A percentile compares a stretch with the other conserved stretches of the same genome.
Conservation (phyloP, 371 early-diverging fungal species). For the Dentiscutata heterogama region DNA sequence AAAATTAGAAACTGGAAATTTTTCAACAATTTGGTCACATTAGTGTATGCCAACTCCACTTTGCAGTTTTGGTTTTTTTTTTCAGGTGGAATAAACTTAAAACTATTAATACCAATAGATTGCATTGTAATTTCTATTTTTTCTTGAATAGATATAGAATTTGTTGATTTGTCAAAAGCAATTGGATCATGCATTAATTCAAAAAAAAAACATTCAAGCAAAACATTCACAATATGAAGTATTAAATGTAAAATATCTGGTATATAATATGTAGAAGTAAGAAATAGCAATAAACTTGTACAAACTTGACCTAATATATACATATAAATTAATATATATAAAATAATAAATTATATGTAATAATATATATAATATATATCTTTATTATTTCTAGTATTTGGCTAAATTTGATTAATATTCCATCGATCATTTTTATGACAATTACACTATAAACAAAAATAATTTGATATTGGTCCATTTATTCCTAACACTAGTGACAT, state of each 20-base stretch:
- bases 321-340: no score
- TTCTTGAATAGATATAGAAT: neutral
- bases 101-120: neutral
- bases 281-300: neutral
- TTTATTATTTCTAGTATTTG: no score
- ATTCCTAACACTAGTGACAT: constrained; percentile 1
- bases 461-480: neutral
- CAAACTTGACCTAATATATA: no score
- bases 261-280: neutral
- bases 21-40: neutral
- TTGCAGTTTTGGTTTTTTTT: neutral
- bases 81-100: constrained; percentile 16
- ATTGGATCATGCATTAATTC: neutral
- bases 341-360: no score
- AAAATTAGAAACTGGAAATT: neutral
- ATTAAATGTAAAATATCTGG: neutral
- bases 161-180: neutral
- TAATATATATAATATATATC: no score
- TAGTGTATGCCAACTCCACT: neutral
- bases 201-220: neutral
- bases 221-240: neutral
- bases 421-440: neutral
- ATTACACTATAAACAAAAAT: constrained; percentile 16
- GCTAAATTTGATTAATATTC: neutral
- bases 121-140: neutral